Base-by-base conservation (phyloP, 768 basidiomycete species). In the Tricholoma terreum region DNA sequence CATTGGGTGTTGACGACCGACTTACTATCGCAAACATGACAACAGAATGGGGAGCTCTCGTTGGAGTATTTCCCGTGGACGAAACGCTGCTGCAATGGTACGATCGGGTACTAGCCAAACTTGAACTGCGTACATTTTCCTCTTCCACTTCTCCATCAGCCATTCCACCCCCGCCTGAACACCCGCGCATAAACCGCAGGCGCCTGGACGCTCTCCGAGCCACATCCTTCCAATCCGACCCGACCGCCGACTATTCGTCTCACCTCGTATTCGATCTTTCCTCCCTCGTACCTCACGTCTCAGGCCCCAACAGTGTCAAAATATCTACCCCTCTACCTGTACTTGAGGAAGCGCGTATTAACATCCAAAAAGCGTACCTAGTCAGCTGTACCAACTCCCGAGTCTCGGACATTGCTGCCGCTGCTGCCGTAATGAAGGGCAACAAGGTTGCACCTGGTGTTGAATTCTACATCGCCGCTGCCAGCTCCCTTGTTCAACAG, bases 1-100 rank as follows among this genome's bases (percentile, higher is more conserved):
- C 84, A 15, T 77, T 99, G 50, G 73, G 84, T 4, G 82, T 99
- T 54, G 96, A 99, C 67, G 95, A 98, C 64, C 84, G 97, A 40
- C 80, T 99, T 46, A 95, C 96, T 0, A 98, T 98, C 62, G 80
- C 94, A n/a, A 98, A 99, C 72, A 99, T 98, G 97, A 98, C 97
- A 5, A 98, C 97, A 30, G 97, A 99, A 72, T 99, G 97, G 97
- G 97, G 97, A 43, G 97, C 97, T 2, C 82, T 99, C 2, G 94
- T 85, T 7, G 97, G 97, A 31, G 85, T 97, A 6, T 98, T 99
- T 77, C 95, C 96, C 0, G 87, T 92, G 5, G 97, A 99, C 67
- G 79, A 85, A 17, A 85, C 83, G 8, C 81, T 94, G 17, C 67
- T 94, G 34, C 71, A 83, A 24, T 99, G 95, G 95, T 99, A 98